Evolutionary conservation across 2,329 filamentous ascomycete genomes (phyloP), one percentile per base, ranked within the genome.

Genomic region (Aschersonia sp.): DNA sequence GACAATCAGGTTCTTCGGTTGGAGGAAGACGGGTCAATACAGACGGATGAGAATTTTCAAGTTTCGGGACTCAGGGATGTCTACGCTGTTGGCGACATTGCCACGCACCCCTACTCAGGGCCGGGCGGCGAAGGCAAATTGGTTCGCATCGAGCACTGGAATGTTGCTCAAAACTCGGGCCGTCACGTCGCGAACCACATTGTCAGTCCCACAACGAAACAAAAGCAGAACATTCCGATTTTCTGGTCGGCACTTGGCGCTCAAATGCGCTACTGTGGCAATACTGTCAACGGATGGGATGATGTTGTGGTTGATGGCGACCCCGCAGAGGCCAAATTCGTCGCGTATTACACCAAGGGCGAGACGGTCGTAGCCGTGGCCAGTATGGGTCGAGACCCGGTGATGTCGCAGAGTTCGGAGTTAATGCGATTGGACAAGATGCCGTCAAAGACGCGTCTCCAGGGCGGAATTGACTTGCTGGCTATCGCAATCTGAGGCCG

Each of bases 121-220:
- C 92, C 92, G 0, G 89, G 86, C 30, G 84, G 87, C 30, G 75
- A 84, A 12, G 87, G 85, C 52, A 74, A 73, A 43, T 74, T 75
- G 20, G 78, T 84, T 1, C 83, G 92, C 53, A 96, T 97, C 60
- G 92, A 98, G 72, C 92, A 98, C 64, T 98, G 92, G 92, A 91
- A 96, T 65, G 92, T 98, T 3, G 92, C 92, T 4, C 92, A 97
- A 61, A 96, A 97, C 59, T 74, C 86, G 2, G 92, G 92, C 3
- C 85, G 91, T 43, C 75, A 77, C 30, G 91, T 84, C 1, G 92
- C 89, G 2, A 73, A 73, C 47, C 78, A 85, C 56, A 95, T 98
- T 59, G 75, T 80, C 54, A 72, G 84, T 57, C 76, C 83, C 10
- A 9, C 48, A 5, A 63, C 73, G 44, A 72, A 74, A 52, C 72